phyloP scores from a whole-genome alignment of 2,329 filamentous ascomycete genomes.

The Epichloe coenophiala region DNA sequence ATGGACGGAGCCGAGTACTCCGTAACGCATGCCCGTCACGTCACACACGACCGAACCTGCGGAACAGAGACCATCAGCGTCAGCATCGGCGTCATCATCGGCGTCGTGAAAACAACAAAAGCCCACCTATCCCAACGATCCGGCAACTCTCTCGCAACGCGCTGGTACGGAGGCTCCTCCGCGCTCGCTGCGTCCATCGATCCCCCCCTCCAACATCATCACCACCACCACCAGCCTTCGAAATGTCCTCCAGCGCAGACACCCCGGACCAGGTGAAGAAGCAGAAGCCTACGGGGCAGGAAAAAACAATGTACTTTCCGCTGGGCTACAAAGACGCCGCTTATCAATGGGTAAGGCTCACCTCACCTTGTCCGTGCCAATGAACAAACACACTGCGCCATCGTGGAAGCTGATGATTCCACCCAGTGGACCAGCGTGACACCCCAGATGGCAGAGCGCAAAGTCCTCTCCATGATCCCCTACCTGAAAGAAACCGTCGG shows the following conservation, averaged over 20 bases:
- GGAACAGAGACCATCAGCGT: too few species aligned
- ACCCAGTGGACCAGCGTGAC: constrained; percentile 71
- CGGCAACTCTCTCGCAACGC: too few species aligned
- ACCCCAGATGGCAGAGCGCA: constrained; percentile 72
- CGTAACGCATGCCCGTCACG: too few species aligned
- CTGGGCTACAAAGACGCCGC: constrained; percentile 85
- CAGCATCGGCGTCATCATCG: too few species aligned
- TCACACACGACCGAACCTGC: too few species aligned
- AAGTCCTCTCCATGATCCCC: constrained; percentile 75
- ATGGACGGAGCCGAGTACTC: too few species aligned
- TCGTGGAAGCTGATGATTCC: background rate
- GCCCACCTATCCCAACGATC: too few species aligned
- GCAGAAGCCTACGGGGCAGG: constrained; percentile 12
- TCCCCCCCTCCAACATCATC: too few species aligned
- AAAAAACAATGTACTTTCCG: constrained; percentile 50
- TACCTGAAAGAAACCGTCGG: constrained; percentile 65
- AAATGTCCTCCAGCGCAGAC: constrained; percentile 20
- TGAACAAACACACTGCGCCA: background rate
- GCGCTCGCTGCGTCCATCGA: too few species aligned
- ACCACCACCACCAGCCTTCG: constrained; percentile 2
- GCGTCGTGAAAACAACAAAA: too few species aligned
- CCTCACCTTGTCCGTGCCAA: background rate
- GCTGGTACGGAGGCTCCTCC: too few species aligned
- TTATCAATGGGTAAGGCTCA: constrained; percentile 63
- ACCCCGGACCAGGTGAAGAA: constrained; percentile 13